phyloP scores from a whole-genome alignment of 1,139 yeast genomes.

The Sugiyamaella novakii region DNA sequence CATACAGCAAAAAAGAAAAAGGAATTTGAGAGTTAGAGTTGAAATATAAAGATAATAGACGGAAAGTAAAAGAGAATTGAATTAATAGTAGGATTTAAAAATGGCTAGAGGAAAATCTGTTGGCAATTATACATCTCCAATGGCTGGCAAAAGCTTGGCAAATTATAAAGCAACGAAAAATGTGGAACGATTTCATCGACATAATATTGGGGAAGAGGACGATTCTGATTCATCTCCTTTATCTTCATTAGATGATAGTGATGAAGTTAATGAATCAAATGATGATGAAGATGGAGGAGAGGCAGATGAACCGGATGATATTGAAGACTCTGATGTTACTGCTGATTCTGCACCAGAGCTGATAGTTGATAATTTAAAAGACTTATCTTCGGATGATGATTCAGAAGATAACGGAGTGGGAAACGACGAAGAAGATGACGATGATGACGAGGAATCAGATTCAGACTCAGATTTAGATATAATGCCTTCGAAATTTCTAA shows the following conservation, averaged over 20 bases:
- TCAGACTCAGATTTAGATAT: slow-evolving; percentile 20
- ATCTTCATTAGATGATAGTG: slow-evolving; percentile 24
- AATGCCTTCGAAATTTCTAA: slow-evolving; percentile 11
- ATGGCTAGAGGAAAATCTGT: slow-evolving; percentile 24
- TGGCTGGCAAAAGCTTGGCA: slow-evolving; percentile 27
- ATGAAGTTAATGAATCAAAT: slow-evolving; percentile 15
- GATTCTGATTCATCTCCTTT: slow-evolving; percentile 18
- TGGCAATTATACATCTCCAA: slow-evolving; percentile 16
- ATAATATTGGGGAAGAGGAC: neutral
- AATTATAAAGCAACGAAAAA: slow-evolving; percentile 18
- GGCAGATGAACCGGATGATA: slow-evolving; percentile 1
- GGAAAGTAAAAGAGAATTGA: neutral
- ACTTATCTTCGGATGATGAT: slow-evolving; percentile 17
- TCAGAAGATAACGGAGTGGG: slow-evolving; percentile 23
- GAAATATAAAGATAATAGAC: neutral
- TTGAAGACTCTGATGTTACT: slow-evolving; percentile 22
- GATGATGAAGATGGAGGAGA: slow-evolving; percentile 6
- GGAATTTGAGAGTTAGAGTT: neutral
- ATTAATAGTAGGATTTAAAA: too few species aligned
- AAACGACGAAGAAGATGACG: slow-evolving; percentile 26
- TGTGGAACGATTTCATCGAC: slow-evolving; percentile 5
- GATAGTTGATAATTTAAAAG: slow-evolving; percentile 17
- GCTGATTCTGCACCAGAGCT: slow-evolving; percentile 23
- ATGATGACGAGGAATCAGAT: slow-evolving; percentile 27
- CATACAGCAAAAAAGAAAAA: slow-evolving; percentile 2